These are phyloP conservation scores for Diaporthe citriasiana DNA, from an alignment of 2,329 filamentous ascomycete genomes.

Conservation along the genomic window DNA sequence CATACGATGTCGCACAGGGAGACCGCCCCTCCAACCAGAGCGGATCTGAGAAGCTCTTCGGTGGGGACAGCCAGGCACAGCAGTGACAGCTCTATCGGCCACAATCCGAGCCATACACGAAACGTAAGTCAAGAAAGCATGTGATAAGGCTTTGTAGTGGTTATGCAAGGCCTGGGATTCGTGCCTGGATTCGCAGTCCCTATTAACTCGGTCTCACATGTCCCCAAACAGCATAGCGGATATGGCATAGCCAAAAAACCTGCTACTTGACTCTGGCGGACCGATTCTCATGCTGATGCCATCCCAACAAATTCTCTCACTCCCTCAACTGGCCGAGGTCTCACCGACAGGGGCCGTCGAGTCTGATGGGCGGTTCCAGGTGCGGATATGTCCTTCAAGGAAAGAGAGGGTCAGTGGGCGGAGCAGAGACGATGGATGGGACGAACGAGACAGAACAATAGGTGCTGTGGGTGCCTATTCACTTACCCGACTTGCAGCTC, in stretches of 20 bases:
- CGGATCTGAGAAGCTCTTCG: neutral
- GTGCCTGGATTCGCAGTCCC: conserved; percentile 8
- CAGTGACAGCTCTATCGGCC: conserved; percentile 38
- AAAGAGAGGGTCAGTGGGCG: conserved; percentile 24
- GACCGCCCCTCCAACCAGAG: conserved; percentile 5
- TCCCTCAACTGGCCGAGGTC: conserved; percentile 38
- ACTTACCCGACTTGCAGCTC: conserved; percentile 88
- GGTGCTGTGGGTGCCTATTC: too few species aligned
- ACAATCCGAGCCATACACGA: conserved; percentile 32
- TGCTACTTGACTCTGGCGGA: conserved; percentile 12
- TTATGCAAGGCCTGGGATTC: conserved; percentile 36
- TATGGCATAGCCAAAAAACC: conserved; percentile 12
- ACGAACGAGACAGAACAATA: neutral
- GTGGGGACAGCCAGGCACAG: conserved; percentile 29
- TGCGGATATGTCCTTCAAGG: conserved; percentile 56
- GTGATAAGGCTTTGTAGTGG: conserved; percentile 21
- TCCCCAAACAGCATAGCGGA: conserved; percentile 16
- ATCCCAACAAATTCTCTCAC: conserved; percentile 23
- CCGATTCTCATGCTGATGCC: conserved; percentile 18
- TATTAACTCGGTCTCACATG: conserved; percentile 11
- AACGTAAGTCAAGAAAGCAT: conserved; percentile 17
- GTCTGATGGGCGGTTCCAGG: conserved; percentile 59
- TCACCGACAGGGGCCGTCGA: conserved; percentile 48
- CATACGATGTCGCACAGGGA: neutral
- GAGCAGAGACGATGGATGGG: neutral